Evolutionary conservation across 2,329 filamentous ascomycete genomes (phyloP), one percentile per base, ranked within the genome.

Genomic region (Ophidiomyces ophidiicola): DNA sequence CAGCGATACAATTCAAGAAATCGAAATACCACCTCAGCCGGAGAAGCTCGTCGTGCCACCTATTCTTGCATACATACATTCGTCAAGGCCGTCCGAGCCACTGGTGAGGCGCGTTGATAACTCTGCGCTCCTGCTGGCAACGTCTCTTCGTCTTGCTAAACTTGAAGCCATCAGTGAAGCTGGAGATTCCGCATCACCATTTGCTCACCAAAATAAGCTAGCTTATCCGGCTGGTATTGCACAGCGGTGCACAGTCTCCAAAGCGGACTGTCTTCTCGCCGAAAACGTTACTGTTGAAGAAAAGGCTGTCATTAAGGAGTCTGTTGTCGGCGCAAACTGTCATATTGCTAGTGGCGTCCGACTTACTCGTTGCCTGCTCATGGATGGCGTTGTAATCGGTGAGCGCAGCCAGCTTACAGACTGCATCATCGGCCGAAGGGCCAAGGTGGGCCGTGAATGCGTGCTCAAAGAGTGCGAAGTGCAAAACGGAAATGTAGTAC

Each of bases 271-370:
- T 48, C 70, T 96, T 2, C 74, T 96, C 25, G 88, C 76, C 1
- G 82, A 88, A 42, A 94, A 94, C 53, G 85, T 92, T 28, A 85
- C 78, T 1, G 78, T 96, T 0, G 83, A 88, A 53, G 83, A 88
- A 51, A 88, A 88, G 57, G 80, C 77, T 17, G 81, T 86, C n/a
- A 82, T 98, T 63, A 94, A 94, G 59, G 85, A 94, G 60, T 81
- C 72, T 25, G 84, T 94, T 20, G 76, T 98, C 28, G 90, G 90
- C 2, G 76, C 83, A 3, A 85, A 84, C 50, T 93, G 85, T 57
- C 80, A 82, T 51, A 88, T 98, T 47, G 78, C 79, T 46, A 78
- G 80, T 49, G 85, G 86, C n/a, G 85, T 82, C 20, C 82, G 87
- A 48, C 63, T 98, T 31, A 78, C 77, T n/a, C 75, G 87, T 47